These are phyloP conservation scores for Tuber indicum DNA, from an alignment of 495 filamentous ascomycete species.

Conservation along the genomic window DNA sequence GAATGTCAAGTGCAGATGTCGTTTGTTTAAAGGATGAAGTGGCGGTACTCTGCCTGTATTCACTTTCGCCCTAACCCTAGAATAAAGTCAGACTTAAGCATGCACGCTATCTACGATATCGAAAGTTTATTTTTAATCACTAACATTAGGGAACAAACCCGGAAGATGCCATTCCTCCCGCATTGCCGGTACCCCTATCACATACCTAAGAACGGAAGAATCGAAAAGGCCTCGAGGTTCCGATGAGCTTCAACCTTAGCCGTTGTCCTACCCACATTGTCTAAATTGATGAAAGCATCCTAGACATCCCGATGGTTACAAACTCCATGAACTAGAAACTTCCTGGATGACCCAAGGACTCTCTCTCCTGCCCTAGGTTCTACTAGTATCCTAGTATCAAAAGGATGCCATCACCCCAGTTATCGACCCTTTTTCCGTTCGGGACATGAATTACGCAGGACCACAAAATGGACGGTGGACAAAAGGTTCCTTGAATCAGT, in stretches of 20 bases:
- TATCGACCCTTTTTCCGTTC: not conserved
- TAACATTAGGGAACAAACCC: not conserved
- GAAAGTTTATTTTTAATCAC: slow-evolving; percentile 7
- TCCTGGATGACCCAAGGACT: not conserved
- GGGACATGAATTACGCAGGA: not conserved
- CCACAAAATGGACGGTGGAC: not conserved
- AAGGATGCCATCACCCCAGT: not conserved
- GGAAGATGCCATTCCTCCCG: not conserved
- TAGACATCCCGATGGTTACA: not conserved
- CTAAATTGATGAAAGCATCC: not conserved
- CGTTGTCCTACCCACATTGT: not conserved
- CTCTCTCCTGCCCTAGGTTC: not conserved
- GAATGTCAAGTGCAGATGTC: slow-evolving; percentile 1
- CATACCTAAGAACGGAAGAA: not conserved
- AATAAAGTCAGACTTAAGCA: not conserved
- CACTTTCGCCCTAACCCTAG: slow-evolving; percentile 22
- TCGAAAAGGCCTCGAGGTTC: not conserved
- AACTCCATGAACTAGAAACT: not conserved
- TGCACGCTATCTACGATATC: not conserved
- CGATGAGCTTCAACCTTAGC: not conserved
- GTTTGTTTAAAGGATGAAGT: slow-evolving; percentile 8
- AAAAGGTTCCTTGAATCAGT: not conserved
- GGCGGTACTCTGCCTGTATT: slow-evolving; percentile 3
- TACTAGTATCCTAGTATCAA: not conserved
- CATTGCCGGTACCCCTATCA: not conserved